Evolutionary conservation across 2,329 filamentous ascomycete species (phyloP).

Genomic region (Talaromyces sp.): DNA sequence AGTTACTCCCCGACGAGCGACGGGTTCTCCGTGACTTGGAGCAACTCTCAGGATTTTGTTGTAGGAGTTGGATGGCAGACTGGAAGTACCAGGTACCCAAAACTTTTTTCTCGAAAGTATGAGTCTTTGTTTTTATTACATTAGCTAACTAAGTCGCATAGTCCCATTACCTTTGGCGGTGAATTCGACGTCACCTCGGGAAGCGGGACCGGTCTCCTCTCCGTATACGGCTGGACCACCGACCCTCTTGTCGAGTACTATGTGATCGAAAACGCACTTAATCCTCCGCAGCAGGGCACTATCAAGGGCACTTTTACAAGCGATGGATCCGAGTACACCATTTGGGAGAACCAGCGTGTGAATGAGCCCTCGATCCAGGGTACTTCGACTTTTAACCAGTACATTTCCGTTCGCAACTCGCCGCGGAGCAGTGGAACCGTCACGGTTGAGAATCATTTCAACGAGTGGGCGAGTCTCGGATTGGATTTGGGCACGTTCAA

Average conservation of each 20-base stretch:
- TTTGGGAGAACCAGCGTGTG: constrained; percentile 31
- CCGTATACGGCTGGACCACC: constrained; percentile 39
- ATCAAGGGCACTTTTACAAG: constrained; percentile 29
- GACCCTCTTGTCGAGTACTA: constrained; percentile 33
- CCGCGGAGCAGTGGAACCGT: constrained; percentile 32
- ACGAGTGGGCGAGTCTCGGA: constrained; percentile 28
- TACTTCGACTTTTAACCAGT: constrained; percentile 39
- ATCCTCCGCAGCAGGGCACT: constrained; percentile 22
- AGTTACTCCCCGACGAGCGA: constrained; percentile 41
- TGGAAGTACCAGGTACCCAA: constrained; percentile 43
- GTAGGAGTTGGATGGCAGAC: constrained; percentile 56
- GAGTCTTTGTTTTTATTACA: neutral
- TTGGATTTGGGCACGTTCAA: constrained; percentile 30
- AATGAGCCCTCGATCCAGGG: constrained; percentile 37
- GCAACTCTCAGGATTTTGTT: constrained; percentile 48
- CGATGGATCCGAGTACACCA: constrained; percentile 33
- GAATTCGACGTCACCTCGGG: constrained; percentile 22
- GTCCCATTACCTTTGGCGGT: constrained; percentile 23
- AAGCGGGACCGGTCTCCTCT: constrained; percentile 28
- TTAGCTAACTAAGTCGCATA: neutral
- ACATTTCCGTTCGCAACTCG: constrained; percentile 34
- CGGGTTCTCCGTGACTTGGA: constrained; percentile 46
- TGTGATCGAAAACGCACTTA: constrained; percentile 30
- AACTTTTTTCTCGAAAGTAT: neutral
- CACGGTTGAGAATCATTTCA: constrained; percentile 32